Base-by-base conservation (phyloP, 2,329 filamentous ascomycete species). In the Plectosphaerella sp. region DNA sequence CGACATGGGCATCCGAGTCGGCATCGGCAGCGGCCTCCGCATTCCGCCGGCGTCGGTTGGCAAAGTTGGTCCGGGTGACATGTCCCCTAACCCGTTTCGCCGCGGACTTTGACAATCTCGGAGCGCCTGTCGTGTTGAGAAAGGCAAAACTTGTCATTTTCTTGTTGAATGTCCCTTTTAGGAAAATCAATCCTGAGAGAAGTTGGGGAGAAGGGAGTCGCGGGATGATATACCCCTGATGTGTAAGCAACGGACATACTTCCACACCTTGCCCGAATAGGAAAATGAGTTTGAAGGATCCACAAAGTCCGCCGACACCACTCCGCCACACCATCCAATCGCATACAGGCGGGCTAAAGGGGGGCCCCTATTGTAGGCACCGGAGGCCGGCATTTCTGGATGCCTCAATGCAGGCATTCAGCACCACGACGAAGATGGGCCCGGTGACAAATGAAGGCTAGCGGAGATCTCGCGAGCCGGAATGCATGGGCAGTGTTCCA, bases 51-150 rank as follows among this genome's bases (percentile, higher is more conserved):
- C 59, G 52, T n/a, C 59, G 39, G 15, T 51, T 42, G 15, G 53
- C 54, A 39, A 61, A 61, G 22, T 61, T 61, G 18, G 49, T 46
- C 22, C 50, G 55, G 1, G 59, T 61, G 42, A 61, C 52, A 43
- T 61, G 59, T 4, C 58, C 58, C 5, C 59, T 50, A 54, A 59
- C 55, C 22, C 42, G 39, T 51, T 54, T 58, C 4, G 54, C 35
- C 50, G 53, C 53, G 3, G 49, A 33, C 5, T n/a, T 20, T 5
- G 53, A 52, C 1, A 61, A 51, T 12, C 47, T 37, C 4, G 56
- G 56, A 6, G 54, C 54, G 11, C 56, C 43, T 35, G 53, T 56
- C 0, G 51, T 59, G 33, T 59, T 61, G n/a, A 61, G 42, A 41
- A 61, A 61, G 2, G 57, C 55, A 25, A 59, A 57, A 4, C 39